Conservation (phyloP, 176 grass and related monocot species). For the Oryza meyeriana region DNA sequence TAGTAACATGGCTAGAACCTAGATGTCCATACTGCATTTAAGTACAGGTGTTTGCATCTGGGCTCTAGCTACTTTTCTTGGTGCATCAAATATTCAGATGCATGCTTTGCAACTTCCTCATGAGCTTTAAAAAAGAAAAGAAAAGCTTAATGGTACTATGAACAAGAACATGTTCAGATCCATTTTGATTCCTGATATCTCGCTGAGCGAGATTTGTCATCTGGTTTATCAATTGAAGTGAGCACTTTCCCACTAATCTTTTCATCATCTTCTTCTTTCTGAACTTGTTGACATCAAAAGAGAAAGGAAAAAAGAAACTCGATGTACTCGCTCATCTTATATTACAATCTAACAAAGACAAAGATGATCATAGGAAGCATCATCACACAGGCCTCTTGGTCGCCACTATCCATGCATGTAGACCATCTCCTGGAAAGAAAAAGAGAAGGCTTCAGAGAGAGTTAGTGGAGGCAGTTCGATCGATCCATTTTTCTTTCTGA, state of each 20-base stretch:
- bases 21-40: background rate
- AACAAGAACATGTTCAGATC: background rate
- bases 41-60: background rate
- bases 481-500: background rate
- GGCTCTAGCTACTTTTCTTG: background rate
- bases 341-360: background rate
- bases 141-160: background rate
- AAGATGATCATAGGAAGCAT: background rate
- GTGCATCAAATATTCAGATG: background rate
- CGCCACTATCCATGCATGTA: slow-evolving; percentile 32
- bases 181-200: background rate
- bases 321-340: background rate
- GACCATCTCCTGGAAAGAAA: slow-evolving; percentile 32
- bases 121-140: background rate
- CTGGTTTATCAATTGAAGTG: background rate
- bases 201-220: background rate
- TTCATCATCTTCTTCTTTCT: background rate
- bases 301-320: background rate
- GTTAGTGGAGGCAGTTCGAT: slow-evolving; percentile 23
- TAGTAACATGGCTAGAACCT: background rate
- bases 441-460: background rate
- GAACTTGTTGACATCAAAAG: background rate
- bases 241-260: background rate
- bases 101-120: background rate
- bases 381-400: slow-evolving; percentile 1